Evolutionary conservation across 139 green algal species (phyloP).

Genomic region (Dunaliella primolecta): DNA sequence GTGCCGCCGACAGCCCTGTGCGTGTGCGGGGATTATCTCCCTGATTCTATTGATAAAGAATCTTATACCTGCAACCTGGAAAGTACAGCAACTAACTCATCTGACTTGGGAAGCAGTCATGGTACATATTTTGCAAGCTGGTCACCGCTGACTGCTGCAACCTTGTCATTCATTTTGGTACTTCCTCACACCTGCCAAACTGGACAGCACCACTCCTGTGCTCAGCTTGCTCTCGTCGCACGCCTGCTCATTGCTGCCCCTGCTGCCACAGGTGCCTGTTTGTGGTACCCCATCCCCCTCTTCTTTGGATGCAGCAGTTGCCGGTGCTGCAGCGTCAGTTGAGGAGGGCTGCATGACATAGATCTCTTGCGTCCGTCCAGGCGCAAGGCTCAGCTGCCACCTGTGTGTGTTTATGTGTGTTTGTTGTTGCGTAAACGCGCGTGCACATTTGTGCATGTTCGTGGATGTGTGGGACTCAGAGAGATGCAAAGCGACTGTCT

Average conservation of each 20-base stretch:
- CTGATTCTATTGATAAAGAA: too few species aligned
- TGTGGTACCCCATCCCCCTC: too few species aligned
- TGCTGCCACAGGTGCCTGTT: background rate
- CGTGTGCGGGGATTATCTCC: too few species aligned
- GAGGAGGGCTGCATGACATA: slow-evolving; percentile 23
- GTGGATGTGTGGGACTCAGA: background rate
- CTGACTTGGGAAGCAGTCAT: too few species aligned
- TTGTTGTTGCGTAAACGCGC: background rate
- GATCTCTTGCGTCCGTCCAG: slow-evolving; percentile 39
- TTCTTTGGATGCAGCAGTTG: too few species aligned
- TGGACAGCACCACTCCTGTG: slow-evolving; percentile 37
- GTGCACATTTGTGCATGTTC: background rate
- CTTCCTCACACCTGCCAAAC: slow-evolving; percentile 23
- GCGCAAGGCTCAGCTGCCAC: slow-evolving; percentile 47
- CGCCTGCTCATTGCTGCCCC: background rate
- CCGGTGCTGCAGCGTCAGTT: background rate
- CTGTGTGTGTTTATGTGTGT: background rate
- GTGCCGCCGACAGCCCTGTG: too few species aligned
- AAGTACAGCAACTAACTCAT: too few species aligned
- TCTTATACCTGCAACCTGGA: too few species aligned
- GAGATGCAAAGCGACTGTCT: background rate
- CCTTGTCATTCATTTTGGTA: too few species aligned
- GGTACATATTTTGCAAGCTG: too few species aligned
- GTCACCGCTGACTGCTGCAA: too few species aligned
- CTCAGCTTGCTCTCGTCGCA: background rate